Evolutionary conservation across 2,329 filamentous ascomycete species (phyloP), one percentile per base, ranked within the genome.

Genomic region (Acephala macrosclerotiorum): DNA sequence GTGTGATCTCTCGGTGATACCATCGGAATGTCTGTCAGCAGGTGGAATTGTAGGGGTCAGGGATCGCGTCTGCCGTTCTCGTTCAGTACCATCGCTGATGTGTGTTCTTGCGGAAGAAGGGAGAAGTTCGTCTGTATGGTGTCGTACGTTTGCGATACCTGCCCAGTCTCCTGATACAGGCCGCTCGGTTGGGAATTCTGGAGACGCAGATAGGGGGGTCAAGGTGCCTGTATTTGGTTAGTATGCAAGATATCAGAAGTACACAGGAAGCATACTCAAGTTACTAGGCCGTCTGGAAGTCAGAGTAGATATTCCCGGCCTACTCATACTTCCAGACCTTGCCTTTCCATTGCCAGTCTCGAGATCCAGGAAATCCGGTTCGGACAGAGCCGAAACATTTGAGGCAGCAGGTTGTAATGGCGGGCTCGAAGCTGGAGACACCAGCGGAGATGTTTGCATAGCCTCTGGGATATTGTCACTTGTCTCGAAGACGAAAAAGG

Each of bases 401-500:
- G 79, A 73, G n/a, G 77, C 68, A 60, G 86, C 78, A 3, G 83
- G 77, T 20, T 82, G 78, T 47, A 91, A 81, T n/a, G 88, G 87
- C 22, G 96, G 96, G 75, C 94, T 97, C 61, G 88, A 87, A n/a
- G 89, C 91, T 5, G 96, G 96, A 26, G 94, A 97, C 60, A 96
- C 92, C 60, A 98, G 83, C 38, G 96, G 96, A 57, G 95, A 98
- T 0, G 96, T 99, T 80, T 98, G 96, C 76, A 98, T 82, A 64
- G 91, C 93, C 77, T 92, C 91, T n/a, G 96, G 96, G 66, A 99
- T 96, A 74, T 89, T 91, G 72, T 95, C 93, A 61, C 90, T 91
- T 9, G 96, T 99, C 81, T 98, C 94, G 75, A 99, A 98, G 70
- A 99, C 94, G 79, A 99, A 99, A 81, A 99, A 99, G 29, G 96